Base-by-base conservation (phyloP, 305 asterid species). In the Ilex paraguariensis region DNA sequence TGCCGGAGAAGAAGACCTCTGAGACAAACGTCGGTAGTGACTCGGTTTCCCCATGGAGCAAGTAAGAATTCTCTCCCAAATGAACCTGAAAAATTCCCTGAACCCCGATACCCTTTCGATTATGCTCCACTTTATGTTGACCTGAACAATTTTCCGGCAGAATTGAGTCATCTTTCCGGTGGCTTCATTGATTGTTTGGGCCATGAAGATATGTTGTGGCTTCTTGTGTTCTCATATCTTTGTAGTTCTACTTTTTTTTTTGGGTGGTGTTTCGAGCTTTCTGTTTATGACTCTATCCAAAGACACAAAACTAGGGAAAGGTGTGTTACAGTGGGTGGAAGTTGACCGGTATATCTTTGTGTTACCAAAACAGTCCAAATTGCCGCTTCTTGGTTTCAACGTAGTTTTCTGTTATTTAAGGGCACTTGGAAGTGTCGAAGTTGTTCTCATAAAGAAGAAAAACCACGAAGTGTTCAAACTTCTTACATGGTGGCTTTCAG, bases 11-110 rank as follows among this genome's bases (percentile, higher is more conserved):
- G 70, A 42, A 32, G 59, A 48, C 31, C 72, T 72, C 6, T 71
- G 49, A 49, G 90, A 82, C 61, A 88, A 67, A 17, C 84, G 76
- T 50, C 82, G 65, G 79, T 91, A 88, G 40, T 79, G 77, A 11
- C 10, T 59, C 40, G 79, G 80, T 65, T 67, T 73, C 70, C 93
- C 73, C 11, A 57, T 54, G 5, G 96, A 88, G 70, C 93, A 88
- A 56, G 70, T 73, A 49, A 91, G 81, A 17, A 86, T 31, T 49
- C 83, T 77, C 21, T 86, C 86, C 84, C 95, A 84, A 36, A 91
- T 21, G 17, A 86, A 62, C 50, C 77, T 70, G 66, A 80, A 77
- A 61, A 88, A 75, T 8, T 83, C 85, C 30, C 81, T 80, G 63
- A 86, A 70, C 5, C 70, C 66, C 17, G 90, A 57, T 50, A 77